Evolutionary conservation across 495 filamentous ascomycete species (phyloP), one percentile per base, ranked within the genome.

Genomic region (Geoglossum glabrum): DNA sequence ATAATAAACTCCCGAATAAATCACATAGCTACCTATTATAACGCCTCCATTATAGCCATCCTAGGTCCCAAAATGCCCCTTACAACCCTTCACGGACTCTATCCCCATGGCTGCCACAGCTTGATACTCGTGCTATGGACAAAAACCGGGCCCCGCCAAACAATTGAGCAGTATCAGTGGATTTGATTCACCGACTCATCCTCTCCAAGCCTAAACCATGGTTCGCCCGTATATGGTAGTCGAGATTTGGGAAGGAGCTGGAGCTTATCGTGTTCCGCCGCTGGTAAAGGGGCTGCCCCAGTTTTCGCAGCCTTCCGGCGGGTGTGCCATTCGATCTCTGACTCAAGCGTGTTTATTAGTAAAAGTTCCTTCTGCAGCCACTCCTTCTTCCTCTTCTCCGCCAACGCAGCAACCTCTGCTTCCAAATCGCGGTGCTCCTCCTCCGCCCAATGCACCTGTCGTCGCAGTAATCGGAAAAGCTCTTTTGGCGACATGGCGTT

Each of bases 291-390:
- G 8, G 49, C 10, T 11, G 6, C 19, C 17, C 49, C 49, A 6
- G 11, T 31, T 13, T 28, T 52, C 2, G 49, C 49, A 28, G 49
- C 49, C 19, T 52, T n/a, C 28, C 49, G 49, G 23, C 49, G 49
- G 15, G 49, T 27, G 26, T 52, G 28, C 49, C 49, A 52, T 52
- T 52, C 25, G 11, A 52, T 30, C 49, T 52, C 49, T 4, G 49
- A 52, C 61, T 83, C 79, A 64, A 81, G 74, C 33, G 76, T 58
- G 59, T 82, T 79, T 51, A 79, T 76, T 17, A 84, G 68, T 27
- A 83, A 62, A 26, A 75, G 67, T 65, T 96, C 88, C 68, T 96
- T 98, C 67, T 84, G 83, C 1, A 79, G 68, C 87, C 88, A 97
- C 60, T 92, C 85, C 28, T 82, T 73, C 68, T 80, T 81, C 59